phyloP scores from a whole-genome alignment of 768 basidiomycete species.

The Termitomyces sp. region DNA sequence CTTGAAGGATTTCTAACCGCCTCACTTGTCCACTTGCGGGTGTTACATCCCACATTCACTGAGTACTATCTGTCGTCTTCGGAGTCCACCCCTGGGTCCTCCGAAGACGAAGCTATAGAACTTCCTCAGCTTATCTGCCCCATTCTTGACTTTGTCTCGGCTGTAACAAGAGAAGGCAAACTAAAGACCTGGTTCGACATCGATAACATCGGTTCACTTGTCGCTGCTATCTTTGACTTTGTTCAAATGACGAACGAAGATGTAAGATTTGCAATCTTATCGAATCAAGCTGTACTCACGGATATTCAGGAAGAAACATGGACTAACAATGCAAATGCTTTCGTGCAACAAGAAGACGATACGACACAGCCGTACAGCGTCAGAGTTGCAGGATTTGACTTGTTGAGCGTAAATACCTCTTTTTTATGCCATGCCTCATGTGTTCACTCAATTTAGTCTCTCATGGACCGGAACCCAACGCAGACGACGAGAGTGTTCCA shows the following conservation, averaged over 20 bases:
- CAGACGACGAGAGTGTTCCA: constrained; percentile 52
- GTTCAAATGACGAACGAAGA: constrained; percentile 89
- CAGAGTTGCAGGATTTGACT: constrained; percentile 79
- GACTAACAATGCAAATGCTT: constrained; percentile 85
- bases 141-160: constrained; percentile 75
- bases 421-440: constrained; percentile 7
- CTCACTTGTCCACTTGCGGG: constrained; percentile 54
- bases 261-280: constrained; percentile 36
- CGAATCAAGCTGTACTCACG: neutral
- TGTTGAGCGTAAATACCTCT: constrained; percentile 52
- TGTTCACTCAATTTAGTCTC: constrained; percentile 29
- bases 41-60: constrained; percentile 53
- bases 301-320: constrained; percentile 77
- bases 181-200: constrained; percentile 59
- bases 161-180: constrained; percentile 57
- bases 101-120: constrained; percentile 74
- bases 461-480: constrained; percentile 51
- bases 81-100: constrained; percentile 52
- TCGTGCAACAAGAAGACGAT: constrained; percentile 93
- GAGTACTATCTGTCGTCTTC: constrained; percentile 55
- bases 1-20: constrained; percentile 53
- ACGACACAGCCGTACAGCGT: constrained; percentile 79
- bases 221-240: constrained; percentile 58
- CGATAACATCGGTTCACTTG: constrained; percentile 42
- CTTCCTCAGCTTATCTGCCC: constrained; percentile 73